Evolutionary conservation across 2,329 filamentous ascomycete genomes (phyloP).

Genomic region (Phaeoacremonium minimum): DNA sequence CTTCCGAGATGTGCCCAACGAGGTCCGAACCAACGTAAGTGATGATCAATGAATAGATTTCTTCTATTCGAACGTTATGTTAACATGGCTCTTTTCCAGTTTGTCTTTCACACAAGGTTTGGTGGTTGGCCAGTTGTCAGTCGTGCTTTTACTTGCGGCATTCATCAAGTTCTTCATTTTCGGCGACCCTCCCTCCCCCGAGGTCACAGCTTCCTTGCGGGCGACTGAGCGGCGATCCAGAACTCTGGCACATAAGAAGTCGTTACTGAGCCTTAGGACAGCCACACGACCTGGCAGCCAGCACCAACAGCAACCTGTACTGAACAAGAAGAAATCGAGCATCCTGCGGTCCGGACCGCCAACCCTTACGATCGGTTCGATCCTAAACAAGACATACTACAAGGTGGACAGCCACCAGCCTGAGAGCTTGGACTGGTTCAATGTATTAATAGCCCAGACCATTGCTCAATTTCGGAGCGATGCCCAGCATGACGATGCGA

Average conservation of each 20-base stretch:
- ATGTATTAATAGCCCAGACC: slow-evolving; percentile 92
- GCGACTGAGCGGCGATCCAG: slow-evolving; percentile 71
- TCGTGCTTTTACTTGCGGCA: slow-evolving; percentile 83
- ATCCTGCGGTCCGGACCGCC: slow-evolving; percentile 66
- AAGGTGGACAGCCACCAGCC: slow-evolving; percentile 94
- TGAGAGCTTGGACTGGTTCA: slow-evolving; percentile 98
- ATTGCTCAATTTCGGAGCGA: slow-evolving; percentile 93
- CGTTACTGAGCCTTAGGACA: slow-evolving; percentile 59
- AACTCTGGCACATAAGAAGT: slow-evolving; percentile 72
- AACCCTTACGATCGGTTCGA: slow-evolving; percentile 83
- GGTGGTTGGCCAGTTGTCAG: slow-evolving; percentile 86
- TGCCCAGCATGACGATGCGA: slow-evolving; percentile 85
- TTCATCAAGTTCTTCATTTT: slow-evolving; percentile 99
- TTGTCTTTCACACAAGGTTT: slow-evolving; percentile 92
- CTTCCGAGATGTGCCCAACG: slow-evolving; percentile 34
- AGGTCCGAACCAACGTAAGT: slow-evolving; percentile 42
- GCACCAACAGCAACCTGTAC: slow-evolving; percentile 24
- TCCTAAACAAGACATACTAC: slow-evolving; percentile 96
- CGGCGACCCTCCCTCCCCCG: slow-evolving; percentile 82
- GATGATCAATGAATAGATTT: not conserved
- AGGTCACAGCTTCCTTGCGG: slow-evolving; percentile 71
- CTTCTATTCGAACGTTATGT: too few species aligned
- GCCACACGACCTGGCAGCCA: slow-evolving; percentile 27
- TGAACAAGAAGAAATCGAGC: slow-evolving; percentile 65
- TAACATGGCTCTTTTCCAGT: too few species aligned